These are phyloP conservation scores for Mortierella antarctica DNA, from an alignment of 192 early-diverging fungal species.

Conservation along the genomic window DNA sequence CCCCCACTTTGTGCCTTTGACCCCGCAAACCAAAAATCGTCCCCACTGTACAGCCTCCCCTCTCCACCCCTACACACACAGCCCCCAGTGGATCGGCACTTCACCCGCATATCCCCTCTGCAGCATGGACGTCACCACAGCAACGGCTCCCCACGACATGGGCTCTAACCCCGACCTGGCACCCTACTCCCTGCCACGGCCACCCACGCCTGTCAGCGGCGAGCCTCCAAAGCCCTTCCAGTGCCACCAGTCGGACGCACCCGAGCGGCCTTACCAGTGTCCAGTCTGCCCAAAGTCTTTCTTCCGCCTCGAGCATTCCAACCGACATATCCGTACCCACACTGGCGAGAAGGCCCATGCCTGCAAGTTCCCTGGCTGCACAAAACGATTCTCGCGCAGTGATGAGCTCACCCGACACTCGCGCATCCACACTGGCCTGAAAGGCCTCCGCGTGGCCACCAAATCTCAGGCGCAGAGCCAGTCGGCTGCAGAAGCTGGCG, in stretches of 20 bases:
- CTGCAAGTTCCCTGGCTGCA: slow-evolving; percentile 80
- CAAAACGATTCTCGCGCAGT: slow-evolving; percentile 79
- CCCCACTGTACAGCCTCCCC: slow-evolving; percentile 5
- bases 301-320: slow-evolving; percentile 81
- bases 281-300: slow-evolving; percentile 80
- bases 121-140: background rate
- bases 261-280: slow-evolving; percentile 76
- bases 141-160: background rate
- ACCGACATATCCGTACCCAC: slow-evolving; percentile 86
- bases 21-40: slow-evolving; percentile 18
- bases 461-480: slow-evolving; percentile 76
- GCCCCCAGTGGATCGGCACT: slow-evolving; percentile 5
- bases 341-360: slow-evolving; percentile 87
- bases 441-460: slow-evolving; percentile 63
- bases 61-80: slow-evolving; percentile 6
- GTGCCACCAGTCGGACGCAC: slow-evolving; percentile 44
- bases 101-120: background rate
- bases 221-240: slow-evolving; percentile 50
- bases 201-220: slow-evolving; percentile 31
- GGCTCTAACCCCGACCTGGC: background rate
- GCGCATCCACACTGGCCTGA: slow-evolving; percentile 64
- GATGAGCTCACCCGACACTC: slow-evolving; percentile 85
- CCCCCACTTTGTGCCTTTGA: slow-evolving; percentile 2
- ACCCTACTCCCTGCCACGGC: slow-evolving; percentile 24
- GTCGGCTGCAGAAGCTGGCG: slow-evolving; percentile 63